Percentiles rank a stretch among this genome's conserved stretches.
These are phyloP conservation scores for Sporobolomyces phaffii DNA, from an alignment of 768 basidiomycete species.

Conservation along the genomic window DNA sequence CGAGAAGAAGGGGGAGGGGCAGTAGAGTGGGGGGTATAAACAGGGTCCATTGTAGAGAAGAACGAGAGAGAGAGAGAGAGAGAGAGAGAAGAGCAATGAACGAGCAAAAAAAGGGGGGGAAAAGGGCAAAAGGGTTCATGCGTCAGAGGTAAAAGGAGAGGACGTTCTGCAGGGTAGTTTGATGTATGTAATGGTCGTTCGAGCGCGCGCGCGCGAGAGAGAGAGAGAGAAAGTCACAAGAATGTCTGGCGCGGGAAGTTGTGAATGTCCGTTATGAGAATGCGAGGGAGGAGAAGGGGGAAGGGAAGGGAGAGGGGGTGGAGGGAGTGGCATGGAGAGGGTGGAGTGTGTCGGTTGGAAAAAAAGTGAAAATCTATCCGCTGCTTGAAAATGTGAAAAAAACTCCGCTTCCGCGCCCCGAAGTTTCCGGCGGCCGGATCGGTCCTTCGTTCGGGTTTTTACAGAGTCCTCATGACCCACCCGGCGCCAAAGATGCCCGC, in stretches of 20 bases:
- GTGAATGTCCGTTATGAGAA: constrained; percentile 54
- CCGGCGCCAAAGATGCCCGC: constrained; percentile 30
- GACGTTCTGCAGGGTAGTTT: too few relatives aligned
- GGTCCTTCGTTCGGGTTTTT: neutral
- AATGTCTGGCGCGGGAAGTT: constrained; percentile 38
- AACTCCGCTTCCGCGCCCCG: too few relatives aligned
- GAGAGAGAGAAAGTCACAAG: constrained; percentile 75
- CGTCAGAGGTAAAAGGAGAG: too few relatives aligned
- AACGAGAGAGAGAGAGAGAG: constrained; percentile 76
- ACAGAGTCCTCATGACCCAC: constrained; percentile 34
- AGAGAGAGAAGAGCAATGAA: constrained; percentile 67
- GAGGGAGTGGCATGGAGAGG: too few relatives aligned
- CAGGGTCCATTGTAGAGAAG: constrained; percentile 34
- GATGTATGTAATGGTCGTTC: constrained; percentile 72
- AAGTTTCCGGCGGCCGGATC: neutral
- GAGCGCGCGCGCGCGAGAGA: constrained; percentile 72
- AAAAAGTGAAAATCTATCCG: neutral
- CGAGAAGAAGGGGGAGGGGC: constrained; percentile 61
- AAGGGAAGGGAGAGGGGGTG: neutral
- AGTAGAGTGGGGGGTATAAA: neutral
- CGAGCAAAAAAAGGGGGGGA: constrained; percentile 72
- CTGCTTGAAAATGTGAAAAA: neutral
- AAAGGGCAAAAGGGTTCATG: too few relatives aligned
- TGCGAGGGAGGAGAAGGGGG: constrained; percentile 53
- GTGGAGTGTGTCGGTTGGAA: neutral